Evolutionary conservation across 2,329 filamentous ascomycete species (phyloP).

Genomic region (Cadophora sp.): DNA sequence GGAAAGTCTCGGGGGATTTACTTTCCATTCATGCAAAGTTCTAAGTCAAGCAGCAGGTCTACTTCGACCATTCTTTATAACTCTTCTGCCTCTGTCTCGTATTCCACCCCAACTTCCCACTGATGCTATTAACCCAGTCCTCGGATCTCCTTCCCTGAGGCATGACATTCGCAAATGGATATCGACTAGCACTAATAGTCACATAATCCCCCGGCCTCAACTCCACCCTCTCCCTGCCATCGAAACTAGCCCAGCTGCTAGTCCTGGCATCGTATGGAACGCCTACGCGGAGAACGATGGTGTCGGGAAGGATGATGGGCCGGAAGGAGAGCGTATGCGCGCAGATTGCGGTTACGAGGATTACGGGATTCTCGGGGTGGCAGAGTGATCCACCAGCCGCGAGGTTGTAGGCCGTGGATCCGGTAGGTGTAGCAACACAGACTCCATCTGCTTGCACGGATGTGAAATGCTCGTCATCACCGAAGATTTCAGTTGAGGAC

Average conservation of each 20-base stretch:
- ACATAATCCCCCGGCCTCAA: constrained; percentile 82
- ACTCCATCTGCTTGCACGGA: constrained; percentile 92
- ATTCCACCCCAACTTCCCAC: constrained; percentile 81
- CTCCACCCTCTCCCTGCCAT: constrained; percentile 88
- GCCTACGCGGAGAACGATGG: constrained; percentile 88
- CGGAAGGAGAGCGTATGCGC: constrained; percentile 94
- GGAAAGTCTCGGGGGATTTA: neutral
- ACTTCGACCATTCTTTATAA: constrained; percentile 50
- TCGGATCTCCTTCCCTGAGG: constrained; percentile 72
- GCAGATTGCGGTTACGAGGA: constrained; percentile 92
- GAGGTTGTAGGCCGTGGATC: constrained; percentile 94
- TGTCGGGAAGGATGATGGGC: constrained; percentile 96
- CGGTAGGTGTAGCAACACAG: constrained; percentile 92
- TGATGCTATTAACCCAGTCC: constrained; percentile 85
- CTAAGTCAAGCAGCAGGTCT: neutral
- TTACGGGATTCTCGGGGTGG: constrained; percentile 95
- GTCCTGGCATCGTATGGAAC: constrained; percentile 94
- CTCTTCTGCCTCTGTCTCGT: constrained; percentile 78
- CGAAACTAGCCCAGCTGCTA: constrained; percentile 96
- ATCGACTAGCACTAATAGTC: constrained; percentile 80
- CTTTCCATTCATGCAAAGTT: neutral
- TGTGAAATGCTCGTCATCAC: constrained; percentile 91
- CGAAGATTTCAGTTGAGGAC: constrained; percentile 91
- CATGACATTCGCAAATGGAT: constrained; percentile 80
- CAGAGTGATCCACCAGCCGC: constrained; percentile 94